Evolutionary conservation across 768 basidiomycete genomes (phyloP).

Genomic region (Kwoniella mangroviensis): DNA sequence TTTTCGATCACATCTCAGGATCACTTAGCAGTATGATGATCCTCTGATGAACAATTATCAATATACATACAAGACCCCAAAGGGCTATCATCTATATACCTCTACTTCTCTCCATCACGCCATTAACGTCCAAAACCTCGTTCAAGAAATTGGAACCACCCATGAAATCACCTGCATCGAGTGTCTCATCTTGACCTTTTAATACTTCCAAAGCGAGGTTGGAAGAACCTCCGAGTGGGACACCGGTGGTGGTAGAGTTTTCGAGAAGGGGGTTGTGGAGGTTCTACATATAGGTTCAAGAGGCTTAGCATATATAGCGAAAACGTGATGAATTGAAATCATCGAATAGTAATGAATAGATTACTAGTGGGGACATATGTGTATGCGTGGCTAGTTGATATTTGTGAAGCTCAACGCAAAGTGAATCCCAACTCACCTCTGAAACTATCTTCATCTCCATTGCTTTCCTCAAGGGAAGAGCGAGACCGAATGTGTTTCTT

Average conservation of each 20-base stretch:
- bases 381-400: neutral
- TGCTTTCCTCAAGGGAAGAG: conserved; percentile 82
- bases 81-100: conserved; percentile 26
- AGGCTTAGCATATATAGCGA: neutral
- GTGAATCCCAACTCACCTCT: conserved; percentile 63
- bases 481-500: conserved; percentile 81
- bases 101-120: conserved; percentile 47
- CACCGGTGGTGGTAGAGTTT: conserved; percentile 34
- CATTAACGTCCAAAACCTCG: conserved; percentile 45
- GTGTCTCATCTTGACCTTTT: conserved; percentile 85
- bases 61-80: too few species aligned
- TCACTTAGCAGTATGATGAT: too few species aligned
- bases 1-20: too few species aligned
- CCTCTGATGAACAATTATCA: too few species aligned
- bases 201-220: conserved; percentile 91
- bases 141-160: conserved; percentile 63
- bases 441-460: conserved; percentile 93
- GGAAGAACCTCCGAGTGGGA: conserved; percentile 59
- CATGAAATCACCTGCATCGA: conserved; percentile 81
- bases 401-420: neutral
- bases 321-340: neutral
- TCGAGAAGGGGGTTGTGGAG: conserved; percentile 53
- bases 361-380: neutral
- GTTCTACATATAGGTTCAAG: conserved; percentile 29
- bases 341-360: neutral